Evolutionary conservation across 495 filamentous ascomycete species (phyloP), one percentile per base, ranked within the genome.

Genomic region (Hypoxylon subgilvum): DNA sequence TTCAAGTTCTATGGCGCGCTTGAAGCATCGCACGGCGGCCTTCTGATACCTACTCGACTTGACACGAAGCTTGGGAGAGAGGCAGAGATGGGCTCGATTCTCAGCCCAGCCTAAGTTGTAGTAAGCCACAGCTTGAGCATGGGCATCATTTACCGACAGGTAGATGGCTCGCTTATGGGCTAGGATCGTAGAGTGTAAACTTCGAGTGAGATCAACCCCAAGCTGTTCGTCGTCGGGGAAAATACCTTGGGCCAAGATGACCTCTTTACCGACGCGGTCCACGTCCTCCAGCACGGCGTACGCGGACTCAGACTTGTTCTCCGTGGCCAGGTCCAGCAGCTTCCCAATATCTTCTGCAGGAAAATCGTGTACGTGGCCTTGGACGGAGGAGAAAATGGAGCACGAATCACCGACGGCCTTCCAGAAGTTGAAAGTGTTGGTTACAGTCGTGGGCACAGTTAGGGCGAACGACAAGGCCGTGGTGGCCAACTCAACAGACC

Each of bases 91-190:
- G 7, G 91, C 86, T 38, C 86, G 82, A 68, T 94, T 86, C 71
- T 99, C 94, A 3, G 90, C 88, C 87, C 91, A 96, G 18, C 95
- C 94, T 14, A 99, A 78, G 67, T 99, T 99, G 70, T 93, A 99
- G 82, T 93, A 96, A 1, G 92, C 90, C 22, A 97, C 89, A 6
- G 94, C 90, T 72, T 95, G 92, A n/a, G 92, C 91, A 69, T 97
- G 89, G 2, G 84, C 53, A 64, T 99, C 93, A 48, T 86, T 76
- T 1, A 84, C 73, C 25, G 88, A 88, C 34, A 84, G 80, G 49
- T 88, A 77, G 12, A 97, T 86, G 14, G 91, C 89, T 45, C 89
- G 85, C 65, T 97, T 97, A 69, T 92, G 88, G 4, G 91, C 89
- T 21, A 97, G 73, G 12, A 98, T 92, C 0, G 85, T 81, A 30